A percentile compares a stretch with the other conserved stretches of the same genome.
Evolutionary conservation across 768 basidiomycete genomes (phyloP).

Genomic region (Auriscalpium orientale): DNA sequence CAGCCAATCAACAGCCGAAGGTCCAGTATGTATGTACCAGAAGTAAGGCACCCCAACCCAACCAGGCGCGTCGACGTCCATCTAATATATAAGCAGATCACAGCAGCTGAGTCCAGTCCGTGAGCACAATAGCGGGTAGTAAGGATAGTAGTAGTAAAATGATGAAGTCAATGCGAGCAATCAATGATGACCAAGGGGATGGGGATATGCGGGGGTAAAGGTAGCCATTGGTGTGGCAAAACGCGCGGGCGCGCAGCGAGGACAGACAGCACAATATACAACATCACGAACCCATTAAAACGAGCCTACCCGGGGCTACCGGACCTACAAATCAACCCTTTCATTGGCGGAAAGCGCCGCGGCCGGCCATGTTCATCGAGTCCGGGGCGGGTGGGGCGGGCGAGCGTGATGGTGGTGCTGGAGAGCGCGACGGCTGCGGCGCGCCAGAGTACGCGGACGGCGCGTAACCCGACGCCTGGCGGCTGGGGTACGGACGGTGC

Average conservation of each 20-base stretch:
- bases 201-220: not conserved
- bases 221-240: not conserved
- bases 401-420: too few relatives aligned
- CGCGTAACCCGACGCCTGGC: constrained; percentile 16
- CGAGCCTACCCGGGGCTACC: not conserved
- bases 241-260: not conserved
- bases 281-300: not conserved
- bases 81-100: too few relatives aligned
- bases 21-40: too few relatives aligned
- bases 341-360: constrained; percentile 2
- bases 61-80: too few relatives aligned
- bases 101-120: too few relatives aligned
- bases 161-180: not conserved
- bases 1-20: too few relatives aligned
- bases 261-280: not conserved
- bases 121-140: too few relatives aligned
- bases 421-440: too few relatives aligned
- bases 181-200: not conserved
- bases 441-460: not conserved
- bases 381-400: constrained; percentile 13
- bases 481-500: constrained; percentile 43
- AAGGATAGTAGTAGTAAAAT: too few relatives aligned
- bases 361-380: constrained; percentile 5
- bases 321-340: not conserved
- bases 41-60: too few relatives aligned